Evolutionary conservation across 2,329 filamentous ascomycete species (phyloP), one percentile per base, ranked within the genome.

Genomic region (Xylaria sp.): DNA sequence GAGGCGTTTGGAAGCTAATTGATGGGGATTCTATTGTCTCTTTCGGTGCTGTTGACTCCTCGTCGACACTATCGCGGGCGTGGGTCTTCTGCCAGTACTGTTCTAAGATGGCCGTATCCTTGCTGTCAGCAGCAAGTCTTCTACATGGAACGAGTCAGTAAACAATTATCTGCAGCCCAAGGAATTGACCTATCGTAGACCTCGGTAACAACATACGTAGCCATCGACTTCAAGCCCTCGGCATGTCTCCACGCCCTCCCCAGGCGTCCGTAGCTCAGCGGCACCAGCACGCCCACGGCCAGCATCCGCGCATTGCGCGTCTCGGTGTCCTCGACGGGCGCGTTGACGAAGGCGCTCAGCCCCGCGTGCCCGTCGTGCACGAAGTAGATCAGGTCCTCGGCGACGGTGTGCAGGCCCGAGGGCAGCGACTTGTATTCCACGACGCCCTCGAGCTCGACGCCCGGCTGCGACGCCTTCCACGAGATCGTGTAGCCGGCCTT

Each of bases 391-490:
- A 97, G 79, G 72, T 99, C 94, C 62, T 92, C 86, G 26, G 87
- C 79, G 18, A 97, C 91, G 52, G 91, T 89, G 74, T 99, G 94
- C 45, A 97, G 74, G 20, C 94, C 94, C 0, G 93, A 97, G 2
- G 94, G 94, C 43, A 99, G 81, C 57, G 91, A 95, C 75, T 97
- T 97, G 82, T 92, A 99, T 74, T 99, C 94, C 66, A 97, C 91
- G 20, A 89, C 86, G 50, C 91, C 91, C 63, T 96, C 90, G 44
- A 97, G 82, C 72, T 83, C 80, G 74, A 93, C 81, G 44, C 84
- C 86, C 13, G 85, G 79, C 1, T 85, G 74, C 11, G 88, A 84
- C 62, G 84, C 86, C 72, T 95, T 91, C 94, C 94, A 97, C 34
- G 86, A 85, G 68, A 97, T 89, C 42, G 91, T 96, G 74, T 88